Evolutionary conservation across 2,329 filamentous ascomycete genomes (phyloP), one percentile per base, ranked within the genome.

Genomic region (Pyrenochaeta sp.): DNA sequence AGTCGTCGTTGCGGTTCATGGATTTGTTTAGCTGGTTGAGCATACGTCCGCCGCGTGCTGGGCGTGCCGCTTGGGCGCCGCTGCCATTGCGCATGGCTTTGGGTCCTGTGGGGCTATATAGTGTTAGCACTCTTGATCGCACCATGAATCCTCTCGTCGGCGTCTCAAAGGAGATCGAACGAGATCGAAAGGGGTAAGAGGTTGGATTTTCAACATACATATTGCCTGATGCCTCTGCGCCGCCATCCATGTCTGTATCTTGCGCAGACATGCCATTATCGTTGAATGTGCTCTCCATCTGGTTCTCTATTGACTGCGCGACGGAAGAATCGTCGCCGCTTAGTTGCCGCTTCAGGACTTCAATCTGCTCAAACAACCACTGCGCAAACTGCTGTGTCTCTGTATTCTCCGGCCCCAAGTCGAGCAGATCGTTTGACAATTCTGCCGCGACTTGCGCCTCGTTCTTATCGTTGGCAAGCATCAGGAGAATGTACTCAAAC

Each of bases 381-480:
- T 83, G 85, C 57, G 93, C 88, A 73, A 99, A 98, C 49, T 93
- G 89, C 57, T 85, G 86, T 7, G 92, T 91, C 61, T 88, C 88
- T 45, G 90, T 87, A 66, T 97, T 94, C 55, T 96, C 92, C 41
- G 92, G 87, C 2, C 87, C 87, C 4, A 97, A 84, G 51, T 87
- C 87, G 2, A 99, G 85, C 36, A 99, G 84, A 67, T 99, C 95
- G 61, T 88, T 90, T 1, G 93, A 90, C 12, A 99, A 86, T 74
- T 99, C 95, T 37, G 86, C 82, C 9, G 92, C 90, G 62, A 99
- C 94, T 73, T 97, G 90, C 45, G 93, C 87, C 74, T 96, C 89
- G 3, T 90, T 92, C 77, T 97, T 97, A 68, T 93, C 92, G 78
- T 97, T 98, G 58, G 91, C 91, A 29, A 99, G 85, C 94, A 98